Evolutionary conservation across 164 flowering plant species (phyloP).

Genomic region (Aristolochia fimbriata): DNA sequence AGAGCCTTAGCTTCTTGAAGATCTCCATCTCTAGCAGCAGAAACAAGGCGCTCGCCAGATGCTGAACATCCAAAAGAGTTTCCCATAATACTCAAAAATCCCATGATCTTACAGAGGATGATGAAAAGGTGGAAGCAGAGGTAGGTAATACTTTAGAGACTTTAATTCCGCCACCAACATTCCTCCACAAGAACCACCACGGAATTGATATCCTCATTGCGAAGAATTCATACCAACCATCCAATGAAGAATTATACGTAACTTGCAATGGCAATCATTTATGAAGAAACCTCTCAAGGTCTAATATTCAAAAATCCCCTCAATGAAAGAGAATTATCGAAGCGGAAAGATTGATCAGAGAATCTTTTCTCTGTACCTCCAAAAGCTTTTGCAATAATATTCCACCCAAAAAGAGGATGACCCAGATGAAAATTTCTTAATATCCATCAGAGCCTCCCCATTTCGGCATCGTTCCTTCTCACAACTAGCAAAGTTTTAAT

Average conservation of each 20-base stretch:
- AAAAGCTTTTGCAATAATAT: not conserved
- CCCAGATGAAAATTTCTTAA: not conserved
- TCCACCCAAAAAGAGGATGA: not conserved
- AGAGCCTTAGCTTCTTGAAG: constrained; percentile 90
- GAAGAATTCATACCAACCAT: no score
- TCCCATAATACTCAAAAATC: constrained; percentile 54
- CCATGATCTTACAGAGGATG: constrained; percentile 25
- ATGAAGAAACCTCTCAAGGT: not conserved
- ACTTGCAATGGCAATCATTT: no score
- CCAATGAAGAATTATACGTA: no score
- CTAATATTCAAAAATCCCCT: no score
- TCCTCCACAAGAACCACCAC: no score
- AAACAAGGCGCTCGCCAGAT: constrained; percentile 87
- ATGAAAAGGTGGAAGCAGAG: not conserved
- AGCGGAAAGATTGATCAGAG: constrained; percentile 2
- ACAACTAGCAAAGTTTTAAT: no score
- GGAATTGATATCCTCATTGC: no score
- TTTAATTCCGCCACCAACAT: no score
- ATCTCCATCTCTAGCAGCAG: constrained; percentile 98
- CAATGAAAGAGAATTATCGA: constrained; percentile 10
- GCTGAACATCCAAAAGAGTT: constrained; percentile 99
- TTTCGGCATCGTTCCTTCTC: no score
- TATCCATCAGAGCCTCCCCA: not conserved
- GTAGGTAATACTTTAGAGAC: no score
- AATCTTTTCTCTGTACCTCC: not conserved